Conservation (phyloP, 75 land plant genomes). For the Sequoiadendron giganteum region DNA sequence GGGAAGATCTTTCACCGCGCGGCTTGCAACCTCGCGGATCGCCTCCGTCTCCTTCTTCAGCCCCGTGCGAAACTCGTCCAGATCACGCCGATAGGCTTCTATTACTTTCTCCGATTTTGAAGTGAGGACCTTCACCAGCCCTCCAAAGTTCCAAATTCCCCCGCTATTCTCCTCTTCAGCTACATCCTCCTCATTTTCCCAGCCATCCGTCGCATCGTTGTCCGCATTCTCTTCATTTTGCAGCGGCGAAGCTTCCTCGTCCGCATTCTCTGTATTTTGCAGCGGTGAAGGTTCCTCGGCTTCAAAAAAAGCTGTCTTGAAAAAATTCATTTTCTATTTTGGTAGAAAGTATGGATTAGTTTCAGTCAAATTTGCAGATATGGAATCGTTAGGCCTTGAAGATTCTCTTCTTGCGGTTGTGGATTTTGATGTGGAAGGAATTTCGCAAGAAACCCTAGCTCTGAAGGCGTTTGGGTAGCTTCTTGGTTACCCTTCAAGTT, state of each 20-base stretch:
- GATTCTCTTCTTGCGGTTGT: neutral
- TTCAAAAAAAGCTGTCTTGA: constrained; percentile 50
- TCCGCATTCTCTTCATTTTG: neutral
- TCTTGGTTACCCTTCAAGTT: neutral
- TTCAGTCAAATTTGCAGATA: neutral
- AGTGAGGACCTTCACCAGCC: constrained; percentile 72
- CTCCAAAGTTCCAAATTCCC: constrained; percentile 62
- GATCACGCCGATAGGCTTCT: constrained; percentile 71
- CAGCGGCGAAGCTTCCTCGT: neutral
- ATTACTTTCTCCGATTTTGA: constrained; percentile 75
- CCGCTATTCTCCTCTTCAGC: constrained; percentile 1
- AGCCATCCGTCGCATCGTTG: neutral
- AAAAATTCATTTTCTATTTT: constrained; percentile 48
- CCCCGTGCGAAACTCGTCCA: constrained; percentile 83
- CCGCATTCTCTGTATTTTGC: neutral
- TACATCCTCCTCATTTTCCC: constrained; percentile 3
- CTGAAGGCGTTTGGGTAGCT: neutral
- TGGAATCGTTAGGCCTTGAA: neutral
- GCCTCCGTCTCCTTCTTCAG: constrained; percentile 75
- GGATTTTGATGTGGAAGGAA: too few species aligned
- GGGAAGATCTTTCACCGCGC: constrained; percentile 75
- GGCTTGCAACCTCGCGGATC: constrained; percentile 64
- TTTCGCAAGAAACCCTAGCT: neutral
- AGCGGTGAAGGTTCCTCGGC: constrained; percentile 17
- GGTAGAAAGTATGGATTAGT: neutral